phyloP scores from a whole-genome alignment of 192 early-diverging fungal species.

The Jimgerdemannia lactiflua region DNA sequence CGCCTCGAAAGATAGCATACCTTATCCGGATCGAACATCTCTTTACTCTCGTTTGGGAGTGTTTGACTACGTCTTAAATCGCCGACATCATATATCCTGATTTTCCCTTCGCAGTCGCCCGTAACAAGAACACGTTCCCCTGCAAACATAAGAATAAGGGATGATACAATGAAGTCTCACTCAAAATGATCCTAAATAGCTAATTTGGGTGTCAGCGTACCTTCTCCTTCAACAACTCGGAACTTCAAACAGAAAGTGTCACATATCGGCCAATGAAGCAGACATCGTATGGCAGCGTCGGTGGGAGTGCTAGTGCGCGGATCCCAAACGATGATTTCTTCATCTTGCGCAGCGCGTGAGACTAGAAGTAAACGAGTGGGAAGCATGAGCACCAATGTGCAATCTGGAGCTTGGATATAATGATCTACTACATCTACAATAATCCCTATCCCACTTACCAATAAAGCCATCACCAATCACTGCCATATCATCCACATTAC shows the following conservation, averaged over 20 bases:
- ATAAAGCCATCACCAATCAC: constrained; percentile 1
- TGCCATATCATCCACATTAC: constrained; percentile 43
- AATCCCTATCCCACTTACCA: constrained; percentile 1
- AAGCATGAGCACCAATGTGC: background rate
- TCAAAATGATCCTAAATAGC: background rate
- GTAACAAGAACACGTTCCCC: constrained; percentile 16
- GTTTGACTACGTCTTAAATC: constrained; percentile 12
- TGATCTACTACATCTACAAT: background rate
- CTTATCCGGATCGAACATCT: constrained; percentile 12
- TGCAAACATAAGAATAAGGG: background rate
- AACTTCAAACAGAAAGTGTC: constrained; percentile 11
- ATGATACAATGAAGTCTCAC: no score
- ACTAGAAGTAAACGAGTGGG: constrained; percentile 21
- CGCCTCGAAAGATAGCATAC: constrained; percentile 4
- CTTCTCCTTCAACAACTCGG: constrained; percentile 16
- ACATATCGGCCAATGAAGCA: constrained; percentile 33
- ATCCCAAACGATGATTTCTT: constrained; percentile 46
- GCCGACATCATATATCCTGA: constrained; percentile 24
- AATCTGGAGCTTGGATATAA: background rate
- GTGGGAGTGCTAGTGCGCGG: constrained; percentile 31
- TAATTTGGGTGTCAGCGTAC: background rate
- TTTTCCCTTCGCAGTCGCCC: constrained; percentile 24
- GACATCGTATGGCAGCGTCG: constrained; percentile 32
- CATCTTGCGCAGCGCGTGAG: constrained; percentile 39
- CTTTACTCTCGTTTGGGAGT: constrained; percentile 17